Evolutionary conservation across 2,329 filamentous ascomycete species (phyloP), one percentile per base, ranked within the genome.

Genomic region (Chalara sp.): DNA sequence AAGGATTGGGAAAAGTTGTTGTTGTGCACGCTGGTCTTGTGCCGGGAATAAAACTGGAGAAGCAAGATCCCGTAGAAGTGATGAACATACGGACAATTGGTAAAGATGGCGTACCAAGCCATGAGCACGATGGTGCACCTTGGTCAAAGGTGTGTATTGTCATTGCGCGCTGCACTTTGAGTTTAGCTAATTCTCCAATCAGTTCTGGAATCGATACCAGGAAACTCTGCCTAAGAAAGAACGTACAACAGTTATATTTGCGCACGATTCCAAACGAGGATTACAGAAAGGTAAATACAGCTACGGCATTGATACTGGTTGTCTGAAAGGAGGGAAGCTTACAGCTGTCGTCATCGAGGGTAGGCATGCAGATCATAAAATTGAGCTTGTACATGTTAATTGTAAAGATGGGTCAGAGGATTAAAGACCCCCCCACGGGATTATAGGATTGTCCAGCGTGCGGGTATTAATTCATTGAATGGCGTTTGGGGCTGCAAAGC

Each of bases 1-100:
- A 75, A 1, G 70, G 68, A 2, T 72, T 83, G 65, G 78, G 84
- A 35, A 75, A 84, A 52, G 74, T 95, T 5, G 75, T 85, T 5
- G 84, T 90, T 47, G 92, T 91, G 6, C 93, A 97, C 70, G 92
- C 81, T 0, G 93, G 93, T 1, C 75, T 97, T 2, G 83, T 93
- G 0, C 89, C 92, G 0, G 86, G 83, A 5, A 71, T 95, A 1
- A 67, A 78, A 1, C 73, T 95, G 11, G 74, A 84, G 44, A 72
- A 78, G 47, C 92, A 85, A 59, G 77, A 96, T 66, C 86, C 90
- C 0, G 83, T 81, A 67, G 84, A 86, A 47, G 86, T 87, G 40
- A 96, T 96, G 90, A 93, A 89, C 64, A 95, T 99, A 88, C 83
- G 90, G 51, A 87, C 83, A 6, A 63, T 67, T 11, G 54, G 48